Evolutionary conservation across 495 filamentous ascomycete genomes (phyloP).

Genomic region (Annulohypoxylon nitens): DNA sequence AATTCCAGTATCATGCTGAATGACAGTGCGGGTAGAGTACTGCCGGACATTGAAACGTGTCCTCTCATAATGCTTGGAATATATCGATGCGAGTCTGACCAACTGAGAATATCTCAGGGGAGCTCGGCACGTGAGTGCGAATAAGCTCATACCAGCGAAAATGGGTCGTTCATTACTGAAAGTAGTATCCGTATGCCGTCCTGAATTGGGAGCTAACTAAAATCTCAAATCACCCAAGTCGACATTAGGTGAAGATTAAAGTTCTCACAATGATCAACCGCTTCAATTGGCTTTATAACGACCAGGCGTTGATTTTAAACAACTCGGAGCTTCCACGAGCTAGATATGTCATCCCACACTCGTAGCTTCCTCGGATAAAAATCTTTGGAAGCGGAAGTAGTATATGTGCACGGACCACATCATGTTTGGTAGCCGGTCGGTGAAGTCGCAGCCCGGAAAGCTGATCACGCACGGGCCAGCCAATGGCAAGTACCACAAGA

Average conservation of each 20-base stretch:
- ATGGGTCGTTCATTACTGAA: slow-evolving; percentile 21
- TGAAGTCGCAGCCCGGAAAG: slow-evolving; percentile 17
- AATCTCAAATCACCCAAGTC: not conserved
- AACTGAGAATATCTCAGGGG: slow-evolving; percentile 42
- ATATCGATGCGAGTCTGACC: slow-evolving; percentile 28
- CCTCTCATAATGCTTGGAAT: slow-evolving; percentile 23
- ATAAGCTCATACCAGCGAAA: slow-evolving; percentile 48
- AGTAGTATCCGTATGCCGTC: not conserved
- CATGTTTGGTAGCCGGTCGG: not conserved
- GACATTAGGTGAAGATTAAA: not conserved
- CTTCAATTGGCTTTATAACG: slow-evolving; percentile 6
- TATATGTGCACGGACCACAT: slow-evolving; percentile 15
- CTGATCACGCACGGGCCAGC: slow-evolving; percentile 20
- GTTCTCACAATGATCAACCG: not conserved
- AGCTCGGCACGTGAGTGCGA: slow-evolving; percentile 43
- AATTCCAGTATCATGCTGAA: slow-evolving; percentile 53
- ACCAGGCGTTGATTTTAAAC: not conserved
- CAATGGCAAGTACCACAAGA: not conserved
- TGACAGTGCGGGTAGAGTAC: slow-evolving; percentile 18
- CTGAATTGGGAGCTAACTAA: not conserved
- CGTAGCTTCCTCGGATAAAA: not conserved
- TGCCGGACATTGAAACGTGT: slow-evolving; percentile 23
- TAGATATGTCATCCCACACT: not conserved
- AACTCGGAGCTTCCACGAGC: not conserved
- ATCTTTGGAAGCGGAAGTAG: not conserved